Conservation (phyloP, 208 protist species). For the Leptomonas pyrrhocoris region DNA sequence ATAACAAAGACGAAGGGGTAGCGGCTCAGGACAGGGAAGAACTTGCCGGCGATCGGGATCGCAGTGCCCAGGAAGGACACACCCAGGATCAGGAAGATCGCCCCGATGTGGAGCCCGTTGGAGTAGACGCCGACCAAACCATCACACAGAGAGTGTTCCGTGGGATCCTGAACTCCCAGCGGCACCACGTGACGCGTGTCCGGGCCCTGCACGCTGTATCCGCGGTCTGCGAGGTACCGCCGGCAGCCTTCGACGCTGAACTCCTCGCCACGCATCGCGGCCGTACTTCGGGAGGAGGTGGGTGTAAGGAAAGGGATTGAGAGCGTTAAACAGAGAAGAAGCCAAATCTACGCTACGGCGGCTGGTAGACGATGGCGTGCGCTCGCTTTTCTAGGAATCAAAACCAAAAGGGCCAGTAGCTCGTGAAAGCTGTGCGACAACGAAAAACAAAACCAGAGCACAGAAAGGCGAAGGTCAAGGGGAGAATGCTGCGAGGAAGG, state of each 20-base stretch:
- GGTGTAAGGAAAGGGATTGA: neutral
- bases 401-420: no score
- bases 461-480: no score
- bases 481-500: no score
- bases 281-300: neutral
- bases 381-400: no score
- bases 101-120: conserved; percentile 44
- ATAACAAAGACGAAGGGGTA: conserved; percentile 56
- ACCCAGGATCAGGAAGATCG: conserved; percentile 52
- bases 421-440: no score
- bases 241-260: conserved; percentile 15
- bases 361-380: no score
- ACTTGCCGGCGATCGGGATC: conserved; percentile 57
- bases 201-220: conserved; percentile 5
- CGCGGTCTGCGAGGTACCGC: conserved; percentile 12
- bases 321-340: no score
- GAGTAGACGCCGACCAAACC: conserved; percentile 42
- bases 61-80: conserved; percentile 46
- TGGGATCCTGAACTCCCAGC: neutral
- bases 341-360: no score
- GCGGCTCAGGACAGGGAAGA: conserved; percentile 37
- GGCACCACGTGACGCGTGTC: neutral
- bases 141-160: conserved; percentile 36
- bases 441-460: no score
- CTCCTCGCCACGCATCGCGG: neutral